Evolutionary conservation across 2,329 filamentous ascomycete species (phyloP).

Genomic region (Blastomyces emzantsi): DNA sequence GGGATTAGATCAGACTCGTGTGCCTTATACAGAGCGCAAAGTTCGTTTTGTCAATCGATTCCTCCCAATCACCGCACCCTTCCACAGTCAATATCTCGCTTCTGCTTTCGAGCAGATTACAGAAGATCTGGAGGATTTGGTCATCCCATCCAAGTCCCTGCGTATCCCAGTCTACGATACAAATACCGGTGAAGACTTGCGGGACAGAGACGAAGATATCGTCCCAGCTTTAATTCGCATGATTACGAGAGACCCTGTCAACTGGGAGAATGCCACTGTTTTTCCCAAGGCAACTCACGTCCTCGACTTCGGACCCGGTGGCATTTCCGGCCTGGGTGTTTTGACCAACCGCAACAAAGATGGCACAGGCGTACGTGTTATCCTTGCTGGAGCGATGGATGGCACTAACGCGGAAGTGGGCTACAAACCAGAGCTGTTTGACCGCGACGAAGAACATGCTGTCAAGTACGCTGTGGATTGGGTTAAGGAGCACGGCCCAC

Average conservation of each 20-base stretch:
- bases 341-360: conserved; percentile 99
- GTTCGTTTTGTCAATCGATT: conserved; percentile 95
- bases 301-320: conserved; percentile 91
- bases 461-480: conserved; percentile 94
- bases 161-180: conserved; percentile 86
- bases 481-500: conserved; percentile 96
- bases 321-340: conserved; percentile 90
- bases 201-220: conserved; percentile 60
- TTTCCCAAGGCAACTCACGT: conserved; percentile 91
- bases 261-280: conserved; percentile 91
- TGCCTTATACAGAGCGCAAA: conserved; percentile 93
- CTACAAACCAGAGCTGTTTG: conserved; percentile 96
- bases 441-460: conserved; percentile 88
- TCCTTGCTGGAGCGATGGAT: conserved; percentile 86
- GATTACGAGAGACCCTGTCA: conserved; percentile 87
- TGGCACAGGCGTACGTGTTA: conserved; percentile 92
- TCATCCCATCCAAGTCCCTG: conserved; percentile 63
- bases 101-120: conserved; percentile 76
- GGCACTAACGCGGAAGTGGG: conserved; percentile 85
- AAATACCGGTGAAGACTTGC: conserved; percentile 74
- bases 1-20: conserved; percentile 89
- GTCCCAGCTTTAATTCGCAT: conserved; percentile 80
- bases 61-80: conserved; percentile 92
- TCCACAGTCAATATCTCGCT: conserved; percentile 90
- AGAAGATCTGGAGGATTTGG: conserved; percentile 74